Conservation (phyloP, 768 basidiomycete species). For the Lactarius vividus region DNA sequence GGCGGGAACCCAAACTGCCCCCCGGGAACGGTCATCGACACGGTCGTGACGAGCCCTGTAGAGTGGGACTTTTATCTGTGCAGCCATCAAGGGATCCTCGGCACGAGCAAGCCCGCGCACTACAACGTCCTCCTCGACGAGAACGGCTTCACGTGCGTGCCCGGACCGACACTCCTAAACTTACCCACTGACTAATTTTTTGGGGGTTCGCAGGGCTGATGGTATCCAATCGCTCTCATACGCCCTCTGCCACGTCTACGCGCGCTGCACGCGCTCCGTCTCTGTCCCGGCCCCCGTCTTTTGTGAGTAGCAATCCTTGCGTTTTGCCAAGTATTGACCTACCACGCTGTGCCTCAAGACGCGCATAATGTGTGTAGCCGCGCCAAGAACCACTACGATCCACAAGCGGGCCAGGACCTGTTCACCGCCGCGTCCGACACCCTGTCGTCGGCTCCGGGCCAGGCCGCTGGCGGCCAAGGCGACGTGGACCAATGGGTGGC, state of each 20-base stretch:
- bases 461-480: too few species aligned
- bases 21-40: slow-evolving; percentile 75
- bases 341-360: slow-evolving; percentile 40
- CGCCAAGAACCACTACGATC: slow-evolving; percentile 76
- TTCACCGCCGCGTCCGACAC: slow-evolving; percentile 48
- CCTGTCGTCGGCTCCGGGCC: not conserved
- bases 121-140: slow-evolving; percentile 51
- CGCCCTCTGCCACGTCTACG: slow-evolving; percentile 76
- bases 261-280: slow-evolving; percentile 75
- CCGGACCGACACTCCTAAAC: too few species aligned
- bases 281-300: slow-evolving; percentile 81
- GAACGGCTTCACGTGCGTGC: slow-evolving; percentile 56
- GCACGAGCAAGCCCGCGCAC: slow-evolving; percentile 58
- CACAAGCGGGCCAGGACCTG: slow-evolving; percentile 49
- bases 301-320: slow-evolving; percentile 44
- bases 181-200: not conserved
- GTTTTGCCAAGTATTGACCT: not conserved
- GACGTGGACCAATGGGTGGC: slow-evolving; percentile 31
- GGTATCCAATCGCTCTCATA: slow-evolving; percentile 68
- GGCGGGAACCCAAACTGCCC: slow-evolving; percentile 72
- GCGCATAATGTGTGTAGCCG: slow-evolving; percentile 74
- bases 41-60: slow-evolving; percentile 60
- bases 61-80: slow-evolving; percentile 78
- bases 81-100: slow-evolving; percentile 57
- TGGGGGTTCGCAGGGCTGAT: slow-evolving; percentile 47